Evolutionary conservation across 140 eudicot species (phyloP), one percentile per base, ranked within the genome.

Genomic region (Anethum foeniculum): DNA sequence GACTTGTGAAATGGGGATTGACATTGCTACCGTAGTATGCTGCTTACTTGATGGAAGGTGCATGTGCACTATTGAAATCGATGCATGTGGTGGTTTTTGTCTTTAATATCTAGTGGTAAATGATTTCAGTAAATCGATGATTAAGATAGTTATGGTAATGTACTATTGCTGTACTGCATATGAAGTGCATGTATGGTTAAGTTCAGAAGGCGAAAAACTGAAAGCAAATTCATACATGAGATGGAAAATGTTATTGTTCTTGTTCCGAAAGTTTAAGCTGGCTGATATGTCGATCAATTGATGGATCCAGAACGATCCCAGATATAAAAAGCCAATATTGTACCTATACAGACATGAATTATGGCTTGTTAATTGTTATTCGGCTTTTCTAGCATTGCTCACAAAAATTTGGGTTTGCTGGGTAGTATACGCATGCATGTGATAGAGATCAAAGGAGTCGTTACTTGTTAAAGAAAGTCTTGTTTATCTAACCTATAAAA

Each of bases 1-100:
- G 43, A 23, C 25, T 43, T 25, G 0, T 19, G 14, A 18, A 18
- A 43, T 15, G 27, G 80, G 46, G 19, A 49, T 77, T 25, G 14
- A 77, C 44, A 13, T 49, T 52, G 19, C 39, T 52, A 23, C 39
- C 74, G 6, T n/a, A 0, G n/a, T n/a, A 6, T 36, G 73, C 54
- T 78, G 38, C 81, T 19, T 32, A 39, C 11, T 78, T 78, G 5
- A 13, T 47, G 81, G 73, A 58, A 34, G 72, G 14, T 54, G 36
- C 81, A 78, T 60, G 46, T 78, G 72, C 8, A 43, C 77, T 9
- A 21, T 25, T 71, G 77, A 73, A 41, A 39, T 1, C 14, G 32
- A 21, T 41, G 77, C 54, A 2, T 73, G 12, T 21, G 18, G 13
- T 58, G 32, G 30, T 58, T n/a, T 58, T n/a, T n/a, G 30, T 58